Percentiles rank a stretch among this genome's conserved stretches.
Evolutionary conservation across 148 eudicot species (phyloP).

Genomic region (Diospyros kaki): DNA sequence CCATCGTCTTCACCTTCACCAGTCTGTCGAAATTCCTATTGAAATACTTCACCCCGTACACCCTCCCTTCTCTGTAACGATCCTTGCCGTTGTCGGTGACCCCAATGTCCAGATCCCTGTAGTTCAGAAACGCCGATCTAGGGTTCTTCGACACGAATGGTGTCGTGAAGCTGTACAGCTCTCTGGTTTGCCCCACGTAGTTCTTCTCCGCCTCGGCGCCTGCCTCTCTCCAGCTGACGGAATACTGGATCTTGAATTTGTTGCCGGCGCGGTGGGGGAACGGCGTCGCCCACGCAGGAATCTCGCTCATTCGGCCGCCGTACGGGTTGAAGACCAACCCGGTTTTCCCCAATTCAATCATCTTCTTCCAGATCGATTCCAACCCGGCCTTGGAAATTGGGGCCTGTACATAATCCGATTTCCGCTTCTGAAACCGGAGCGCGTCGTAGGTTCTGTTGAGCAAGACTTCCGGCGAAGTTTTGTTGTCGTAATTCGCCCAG

Average conservation of each 20-base stretch:
- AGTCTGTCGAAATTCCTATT: not conserved
- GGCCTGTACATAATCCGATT: slow-evolving; percentile 32
- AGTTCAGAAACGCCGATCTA: slow-evolving; percentile 27
- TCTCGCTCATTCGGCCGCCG: slow-evolving; percentile 24
- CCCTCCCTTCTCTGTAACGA: not conserved
- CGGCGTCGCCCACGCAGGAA: slow-evolving; percentile 15
- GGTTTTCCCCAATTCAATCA: slow-evolving; percentile 2
- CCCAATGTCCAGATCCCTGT: slow-evolving; percentile 35
- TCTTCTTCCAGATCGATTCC: slow-evolving; percentile 26
- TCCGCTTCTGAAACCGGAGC: slow-evolving; percentile 16
- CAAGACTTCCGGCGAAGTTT: slow-evolving; percentile 16
- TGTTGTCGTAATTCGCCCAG: slow-evolving; percentile 17
- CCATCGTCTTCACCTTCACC: not conserved
- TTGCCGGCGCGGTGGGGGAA: slow-evolving; percentile 28
- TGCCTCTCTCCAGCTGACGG: slow-evolving; percentile 6
- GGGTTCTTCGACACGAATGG: slow-evolving; percentile 25
- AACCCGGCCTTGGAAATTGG: slow-evolving; percentile 33
- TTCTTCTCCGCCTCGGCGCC: slow-evolving; percentile 17
- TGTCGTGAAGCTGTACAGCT: slow-evolving; percentile 20
- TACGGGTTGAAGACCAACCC: slow-evolving; percentile 1
- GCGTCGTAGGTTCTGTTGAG: slow-evolving; percentile 15
- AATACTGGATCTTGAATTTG: slow-evolving; percentile 19
- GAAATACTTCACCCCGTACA: slow-evolving; percentile 1
- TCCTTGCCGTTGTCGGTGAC: slow-evolving; percentile 4
- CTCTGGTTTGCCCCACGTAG: slow-evolving; percentile 13